Evolutionary conservation across 257 asterid genomes (phyloP).

Genomic region (Verbascum thapsus): DNA sequence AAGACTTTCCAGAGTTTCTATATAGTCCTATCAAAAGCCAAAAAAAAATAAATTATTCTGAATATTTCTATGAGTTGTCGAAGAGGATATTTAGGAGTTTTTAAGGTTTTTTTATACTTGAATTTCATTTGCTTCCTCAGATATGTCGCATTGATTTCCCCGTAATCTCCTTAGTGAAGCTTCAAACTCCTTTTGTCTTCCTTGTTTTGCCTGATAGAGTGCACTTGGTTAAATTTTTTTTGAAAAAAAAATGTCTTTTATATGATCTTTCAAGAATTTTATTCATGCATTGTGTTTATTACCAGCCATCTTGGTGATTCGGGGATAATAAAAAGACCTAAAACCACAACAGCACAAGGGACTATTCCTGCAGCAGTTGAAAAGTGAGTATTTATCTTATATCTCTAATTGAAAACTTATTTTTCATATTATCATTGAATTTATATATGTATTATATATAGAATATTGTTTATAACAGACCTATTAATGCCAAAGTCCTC

Average conservation of each 20-base stretch:
- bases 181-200: constrained; percentile 72
- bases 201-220: constrained; percentile 65
- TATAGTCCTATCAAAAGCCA: constrained; percentile 64
- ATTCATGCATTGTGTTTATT: constrained; percentile 26
- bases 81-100: constrained; percentile 7
- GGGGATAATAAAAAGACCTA: constrained; percentile 74
- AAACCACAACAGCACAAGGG: constrained; percentile 72
- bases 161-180: constrained; percentile 63
- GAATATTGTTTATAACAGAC: constrained; percentile 35
- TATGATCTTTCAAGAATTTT: neutral
- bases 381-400: constrained; percentile 11
- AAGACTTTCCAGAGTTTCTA: constrained; percentile 76
- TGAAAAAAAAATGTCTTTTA: neutral
- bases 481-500: constrained; percentile 77
- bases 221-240: neutral
- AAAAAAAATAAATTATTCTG: constrained; percentile 9
- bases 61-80: neutral
- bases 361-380: constrained; percentile 57
- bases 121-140: constrained; percentile 84
- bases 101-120: constrained; percentile 47
- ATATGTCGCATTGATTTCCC: constrained; percentile 65
- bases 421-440: neutral
- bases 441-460: neutral
- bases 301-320: constrained; percentile 98
- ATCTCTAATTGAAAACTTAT: neutral